Evolutionary conservation across 495 filamentous ascomycete species (phyloP).

Genomic region (Xylaria acuta): DNA sequence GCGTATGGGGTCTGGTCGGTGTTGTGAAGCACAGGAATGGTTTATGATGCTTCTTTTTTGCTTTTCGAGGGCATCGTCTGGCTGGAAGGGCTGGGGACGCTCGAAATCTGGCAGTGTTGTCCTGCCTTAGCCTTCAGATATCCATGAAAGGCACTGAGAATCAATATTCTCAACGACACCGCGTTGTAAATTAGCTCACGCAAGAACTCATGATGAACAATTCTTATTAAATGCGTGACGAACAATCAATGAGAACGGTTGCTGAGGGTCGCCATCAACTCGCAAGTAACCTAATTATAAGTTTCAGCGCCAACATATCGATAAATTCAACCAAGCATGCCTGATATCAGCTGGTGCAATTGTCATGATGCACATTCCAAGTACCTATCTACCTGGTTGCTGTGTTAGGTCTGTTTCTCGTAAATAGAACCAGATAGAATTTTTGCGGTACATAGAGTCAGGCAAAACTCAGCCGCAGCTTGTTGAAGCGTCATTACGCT

Average conservation of each 20-base stretch:
- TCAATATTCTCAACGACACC: slow-evolving; percentile 30
- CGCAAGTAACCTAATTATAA: background rate
- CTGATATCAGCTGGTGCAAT: background rate
- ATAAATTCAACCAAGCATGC: background rate
- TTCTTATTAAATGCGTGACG: background rate
- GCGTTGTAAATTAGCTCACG: slow-evolving; percentile 42
- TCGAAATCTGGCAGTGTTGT: slow-evolving; percentile 32
- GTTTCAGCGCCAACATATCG: background rate
- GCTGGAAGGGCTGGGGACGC: slow-evolving; percentile 31
- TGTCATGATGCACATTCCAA: background rate
- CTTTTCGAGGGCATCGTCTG: slow-evolving; percentile 34
- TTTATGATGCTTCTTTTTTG: slow-evolving; percentile 40
- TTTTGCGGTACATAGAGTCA: background rate
- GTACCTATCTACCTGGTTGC: too few relatives aligned
- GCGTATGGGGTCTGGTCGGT: slow-evolving; percentile 44
- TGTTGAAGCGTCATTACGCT: background rate
- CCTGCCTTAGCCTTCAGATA: slow-evolving; percentile 28
- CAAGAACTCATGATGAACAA: slow-evolving; percentile 14
- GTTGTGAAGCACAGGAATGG: slow-evolving; percentile 45
- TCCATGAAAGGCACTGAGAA: slow-evolving; percentile 28
- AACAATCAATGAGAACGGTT: slow-evolving; percentile 5
- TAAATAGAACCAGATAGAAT: background rate
- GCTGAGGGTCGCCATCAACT: background rate
- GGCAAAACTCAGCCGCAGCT: background rate
- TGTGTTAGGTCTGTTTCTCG: background rate